Percentiles rank a stretch among this genome's conserved stretches.
phyloP scores from a whole-genome alignment of 2,329 filamentous ascomycete species.

The Colletotrichum nymphaeae region DNA sequence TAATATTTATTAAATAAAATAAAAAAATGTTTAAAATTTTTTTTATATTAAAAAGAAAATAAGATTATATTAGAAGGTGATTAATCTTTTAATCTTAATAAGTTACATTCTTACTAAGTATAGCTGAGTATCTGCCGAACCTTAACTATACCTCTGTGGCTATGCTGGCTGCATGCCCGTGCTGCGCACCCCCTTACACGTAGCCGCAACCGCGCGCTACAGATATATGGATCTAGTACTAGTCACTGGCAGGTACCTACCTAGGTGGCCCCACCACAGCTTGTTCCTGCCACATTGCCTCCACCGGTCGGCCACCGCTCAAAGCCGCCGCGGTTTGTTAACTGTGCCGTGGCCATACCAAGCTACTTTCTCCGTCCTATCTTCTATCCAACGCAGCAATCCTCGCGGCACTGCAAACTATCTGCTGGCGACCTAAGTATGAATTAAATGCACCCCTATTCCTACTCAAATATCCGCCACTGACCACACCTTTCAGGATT shows the following conservation, averaged over 20 bases:
- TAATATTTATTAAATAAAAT: too few relatives aligned
- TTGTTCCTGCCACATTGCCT: background rate
- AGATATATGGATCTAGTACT: too few relatives aligned
- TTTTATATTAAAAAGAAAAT: too few relatives aligned
- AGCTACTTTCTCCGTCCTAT: background rate
- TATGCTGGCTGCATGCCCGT: too few relatives aligned
- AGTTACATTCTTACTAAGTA: background rate
- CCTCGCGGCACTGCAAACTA: background rate
- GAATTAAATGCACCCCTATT: background rate
- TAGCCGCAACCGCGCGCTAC: too few relatives aligned
- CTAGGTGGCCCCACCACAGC: background rate
- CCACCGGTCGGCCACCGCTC: background rate
- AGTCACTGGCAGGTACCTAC: too few relatives aligned
- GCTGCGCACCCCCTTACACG: too few relatives aligned
- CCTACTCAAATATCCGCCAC: too few relatives aligned
- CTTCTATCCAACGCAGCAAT: background rate
- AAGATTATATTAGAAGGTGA: too few relatives aligned
- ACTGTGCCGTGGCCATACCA: slow-evolving; percentile 1
- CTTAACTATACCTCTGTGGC: too few relatives aligned
- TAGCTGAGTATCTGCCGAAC: background rate
- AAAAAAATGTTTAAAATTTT: too few relatives aligned
- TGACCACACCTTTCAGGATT: background rate
- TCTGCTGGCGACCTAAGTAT: background rate
- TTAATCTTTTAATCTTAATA: background rate
- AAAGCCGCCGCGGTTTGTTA: background rate